Conservation (phyloP, 164 flowering plant genomes). For the Stephania cephalantha region DNA sequence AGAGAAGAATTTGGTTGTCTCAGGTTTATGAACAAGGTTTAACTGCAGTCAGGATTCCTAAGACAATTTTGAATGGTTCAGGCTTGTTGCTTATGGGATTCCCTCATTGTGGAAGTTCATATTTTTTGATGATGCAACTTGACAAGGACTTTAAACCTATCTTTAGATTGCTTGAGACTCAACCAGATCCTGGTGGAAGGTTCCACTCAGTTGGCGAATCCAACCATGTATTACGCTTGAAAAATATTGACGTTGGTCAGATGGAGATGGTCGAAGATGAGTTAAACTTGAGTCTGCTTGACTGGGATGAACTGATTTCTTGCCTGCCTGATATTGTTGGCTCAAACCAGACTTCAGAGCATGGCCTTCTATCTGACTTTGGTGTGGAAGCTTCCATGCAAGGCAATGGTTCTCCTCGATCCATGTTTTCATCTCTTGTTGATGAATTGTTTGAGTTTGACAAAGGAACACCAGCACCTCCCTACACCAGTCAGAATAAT, state of each 20-base stretch:
- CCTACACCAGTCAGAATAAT: conserved; percentile 30
- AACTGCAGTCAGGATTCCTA: conserved; percentile 54
- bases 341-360: conserved; percentile 40
- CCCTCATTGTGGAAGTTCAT: conserved; percentile 80
- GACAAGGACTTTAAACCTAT: conserved; percentile 80
- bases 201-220: conserved; percentile 35
- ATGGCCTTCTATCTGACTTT: conserved; percentile 43
- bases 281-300: conserved; percentile 61
- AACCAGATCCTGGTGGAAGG: conserved; percentile 46
- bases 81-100: conserved; percentile 73
- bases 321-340: conserved; percentile 34
- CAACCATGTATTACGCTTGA: conserved; percentile 46
- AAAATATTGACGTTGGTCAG: conserved; percentile 61
- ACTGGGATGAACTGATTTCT: conserved; percentile 36
- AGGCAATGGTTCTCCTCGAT: conserved; percentile 28
- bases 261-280: conserved; percentile 82
- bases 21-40: conserved; percentile 86
- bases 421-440: conserved; percentile 70
- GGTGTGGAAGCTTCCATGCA: conserved; percentile 37
- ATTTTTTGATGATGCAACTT: conserved; percentile 79
- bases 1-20: conserved; percentile 13
- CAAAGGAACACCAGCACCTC: conserved; percentile 45
- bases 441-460: conserved; percentile 90
- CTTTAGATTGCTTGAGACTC: conserved; percentile 68
- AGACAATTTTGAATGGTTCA: conserved; percentile 49